Conservation (phyloP, 2,329 filamentous ascomycete genomes). For the Arthrobotrys iridis region DNA sequence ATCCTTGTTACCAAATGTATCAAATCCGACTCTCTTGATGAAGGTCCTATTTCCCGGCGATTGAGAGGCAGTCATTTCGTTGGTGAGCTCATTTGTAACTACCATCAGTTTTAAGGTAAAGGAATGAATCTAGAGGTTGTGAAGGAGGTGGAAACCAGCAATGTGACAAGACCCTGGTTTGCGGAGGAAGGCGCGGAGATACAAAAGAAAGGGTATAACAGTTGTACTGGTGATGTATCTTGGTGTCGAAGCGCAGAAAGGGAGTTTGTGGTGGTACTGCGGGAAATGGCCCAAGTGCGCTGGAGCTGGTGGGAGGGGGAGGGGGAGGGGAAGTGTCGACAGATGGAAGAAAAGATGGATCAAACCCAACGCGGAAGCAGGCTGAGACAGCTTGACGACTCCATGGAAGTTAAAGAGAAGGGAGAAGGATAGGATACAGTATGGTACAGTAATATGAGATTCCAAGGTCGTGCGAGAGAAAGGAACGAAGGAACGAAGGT, state of each 20-base stretch:
- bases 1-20: constrained; percentile 75
- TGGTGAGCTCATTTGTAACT: constrained; percentile 37
- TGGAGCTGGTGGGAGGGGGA: background rate
- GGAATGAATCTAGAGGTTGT: constrained; percentile 9
- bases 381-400: background rate
- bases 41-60: constrained; percentile 66
- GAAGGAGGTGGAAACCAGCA: too few relatives aligned
- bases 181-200: background rate
- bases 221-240: background rate
- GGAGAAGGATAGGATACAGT: too few relatives aligned
- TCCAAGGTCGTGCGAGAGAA: background rate
- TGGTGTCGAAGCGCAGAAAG: too few relatives aligned
- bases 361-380: background rate
- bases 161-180: too few relatives aligned
- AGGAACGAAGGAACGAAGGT: background rate
- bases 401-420: background rate
- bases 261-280: too few relatives aligned
- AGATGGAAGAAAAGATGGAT: background rate
- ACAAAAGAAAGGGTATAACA: background rate
- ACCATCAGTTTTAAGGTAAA: background rate
- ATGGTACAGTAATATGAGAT: too few relatives aligned
- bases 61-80: constrained; percentile 41
- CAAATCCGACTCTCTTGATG: constrained; percentile 75
- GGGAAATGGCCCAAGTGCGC: too few relatives aligned
- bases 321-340: background rate